Evolutionary conservation across 495 filamentous ascomycete species (phyloP), one percentile per base, ranked within the genome.

Genomic region (Aspergillus bridgeri): DNA sequence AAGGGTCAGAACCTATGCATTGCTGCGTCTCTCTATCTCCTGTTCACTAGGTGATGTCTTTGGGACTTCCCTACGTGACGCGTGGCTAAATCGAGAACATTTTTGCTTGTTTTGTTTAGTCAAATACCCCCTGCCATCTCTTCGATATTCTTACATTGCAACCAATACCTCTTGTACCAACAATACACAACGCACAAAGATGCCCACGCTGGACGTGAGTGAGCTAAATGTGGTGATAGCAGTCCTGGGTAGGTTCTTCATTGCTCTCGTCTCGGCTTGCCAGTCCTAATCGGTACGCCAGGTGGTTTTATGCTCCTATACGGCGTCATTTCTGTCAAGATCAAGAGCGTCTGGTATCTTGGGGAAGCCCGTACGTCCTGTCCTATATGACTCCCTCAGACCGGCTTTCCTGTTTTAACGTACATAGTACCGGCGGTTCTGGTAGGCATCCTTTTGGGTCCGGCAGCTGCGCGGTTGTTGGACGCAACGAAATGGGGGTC

Each of bases 401-500:
- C 19, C 3, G n/a, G 22, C 3, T n/a, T 13, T 25, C 6, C 15
- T 21, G 29, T 33, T 57, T 13, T 51, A 15, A 9, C 24, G 11
- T 25, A 27, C 21, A 17, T 18, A 57, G 55, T 57, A 24, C 55
- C 55, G 2, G 55, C 55, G 13, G 20, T 57, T 18, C 22, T 51
- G 17, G 38, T 51, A 1, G 55, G 55, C 1, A 57, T 57, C 19
- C 33, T 57, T 15, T 25, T 57, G 4, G 55, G 55, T 21, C 55
- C 55, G 5, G 42, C 25, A 18, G 47, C 55, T 25, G 55, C 47
- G 17, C 38, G 29, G 7, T 51, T 57, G 7, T 11, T 57, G 18
- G 55, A 57, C 27, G 47, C 55, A 13, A 51, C 55, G 46, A 33
- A 57, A 45, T 57, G 55, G 55, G 55, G 55, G 5, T 25, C 47